phyloP scores from a whole-genome alignment of 176 grass and related monocot species.

The Oryza australiensis region DNA sequence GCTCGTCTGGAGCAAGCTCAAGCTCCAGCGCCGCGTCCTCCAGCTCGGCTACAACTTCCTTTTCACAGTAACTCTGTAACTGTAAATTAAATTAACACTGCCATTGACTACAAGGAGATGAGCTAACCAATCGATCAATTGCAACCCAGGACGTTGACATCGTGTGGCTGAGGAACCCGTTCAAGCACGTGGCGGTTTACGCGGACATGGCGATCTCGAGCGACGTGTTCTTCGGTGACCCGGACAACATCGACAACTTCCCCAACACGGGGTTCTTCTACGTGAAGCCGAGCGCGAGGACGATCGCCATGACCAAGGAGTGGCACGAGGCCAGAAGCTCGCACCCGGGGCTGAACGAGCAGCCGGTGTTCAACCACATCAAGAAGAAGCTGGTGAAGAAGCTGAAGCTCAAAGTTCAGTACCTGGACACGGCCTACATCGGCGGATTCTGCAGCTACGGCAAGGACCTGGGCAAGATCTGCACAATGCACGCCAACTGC shows the following conservation, averaged over 20 bases:
- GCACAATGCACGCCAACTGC: constrained; percentile 91
- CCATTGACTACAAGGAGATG: too few species aligned
- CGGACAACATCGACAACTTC: constrained; percentile 44
- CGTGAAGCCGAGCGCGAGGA: constrained; percentile 44
- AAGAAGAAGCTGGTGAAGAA: constrained; percentile 44
- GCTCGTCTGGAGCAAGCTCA: constrained; percentile 76
- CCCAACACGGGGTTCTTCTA: constrained; percentile 83
- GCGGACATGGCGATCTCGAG: constrained; percentile 65
- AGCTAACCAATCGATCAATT: too few species aligned
- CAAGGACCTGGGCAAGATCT: constrained; percentile 58
- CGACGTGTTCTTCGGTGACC: constrained; percentile 58
- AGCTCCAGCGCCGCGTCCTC: constrained; percentile 60
- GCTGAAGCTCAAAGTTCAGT: constrained; percentile 45
- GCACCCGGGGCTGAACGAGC: constrained; percentile 55
- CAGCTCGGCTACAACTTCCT: constrained; percentile 83
- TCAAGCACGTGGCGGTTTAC: constrained; percentile 63
- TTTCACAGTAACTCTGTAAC: constrained; percentile 30
- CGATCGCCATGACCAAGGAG: constrained; percentile 48
- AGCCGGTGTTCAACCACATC: constrained; percentile 75
- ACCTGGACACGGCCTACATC: constrained; percentile 48
- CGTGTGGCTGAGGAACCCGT: constrained; percentile 73
- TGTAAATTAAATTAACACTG: too few species aligned
- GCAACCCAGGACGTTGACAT: constrained; percentile 63
- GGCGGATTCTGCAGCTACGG: constrained; percentile 70
- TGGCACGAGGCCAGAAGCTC: constrained; percentile 44